Conservation (phyloP, 208 protist species). For the Trypanosoma lewisi region DNA sequence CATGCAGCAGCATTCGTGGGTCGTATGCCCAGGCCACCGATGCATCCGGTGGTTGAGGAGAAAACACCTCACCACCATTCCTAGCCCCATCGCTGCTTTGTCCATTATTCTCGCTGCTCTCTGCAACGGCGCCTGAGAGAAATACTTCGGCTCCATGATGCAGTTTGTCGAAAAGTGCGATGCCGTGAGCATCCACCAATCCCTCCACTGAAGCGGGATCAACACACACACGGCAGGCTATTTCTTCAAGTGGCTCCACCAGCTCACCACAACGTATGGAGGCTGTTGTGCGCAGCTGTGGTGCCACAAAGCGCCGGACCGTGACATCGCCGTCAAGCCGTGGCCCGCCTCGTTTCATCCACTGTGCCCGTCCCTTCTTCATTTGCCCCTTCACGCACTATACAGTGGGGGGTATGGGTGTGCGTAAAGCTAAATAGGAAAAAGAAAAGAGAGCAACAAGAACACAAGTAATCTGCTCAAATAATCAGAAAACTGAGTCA, state of each 20-base stretch:
- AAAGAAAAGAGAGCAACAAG: too few relatives aligned
- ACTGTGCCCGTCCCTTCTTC: neutral
- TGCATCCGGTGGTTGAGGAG: conserved; percentile 32
- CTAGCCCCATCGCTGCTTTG: neutral
- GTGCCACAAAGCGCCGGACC: conserved; percentile 41
- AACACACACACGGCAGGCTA: conserved; percentile 49
- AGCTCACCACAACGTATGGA: conserved; percentile 55
- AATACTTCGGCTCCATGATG: conserved; percentile 50
- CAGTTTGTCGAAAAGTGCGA: conserved; percentile 55
- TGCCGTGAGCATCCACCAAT: conserved; percentile 57
- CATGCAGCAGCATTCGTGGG: conserved; percentile 56
- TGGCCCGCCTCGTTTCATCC: neutral
- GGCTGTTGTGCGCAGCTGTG: conserved; percentile 47
- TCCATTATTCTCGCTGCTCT: neutral
- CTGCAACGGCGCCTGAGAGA: conserved; percentile 38
- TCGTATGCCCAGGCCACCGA: conserved; percentile 72
- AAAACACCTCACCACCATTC: neutral
- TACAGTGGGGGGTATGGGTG: too few relatives aligned
- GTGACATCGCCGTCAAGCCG: conserved; percentile 50
- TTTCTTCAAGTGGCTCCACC: conserved; percentile 36
- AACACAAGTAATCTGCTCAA: too few relatives aligned
- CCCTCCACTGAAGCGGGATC: conserved; percentile 3
- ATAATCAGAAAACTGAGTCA: too few relatives aligned
- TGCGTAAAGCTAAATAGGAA: too few relatives aligned
- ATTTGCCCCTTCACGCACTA: neutral